These are phyloP conservation scores for Trichophyton verrucosum DNA, from an alignment of 2,329 filamentous ascomycete genomes.

Conservation along the genomic window DNA sequence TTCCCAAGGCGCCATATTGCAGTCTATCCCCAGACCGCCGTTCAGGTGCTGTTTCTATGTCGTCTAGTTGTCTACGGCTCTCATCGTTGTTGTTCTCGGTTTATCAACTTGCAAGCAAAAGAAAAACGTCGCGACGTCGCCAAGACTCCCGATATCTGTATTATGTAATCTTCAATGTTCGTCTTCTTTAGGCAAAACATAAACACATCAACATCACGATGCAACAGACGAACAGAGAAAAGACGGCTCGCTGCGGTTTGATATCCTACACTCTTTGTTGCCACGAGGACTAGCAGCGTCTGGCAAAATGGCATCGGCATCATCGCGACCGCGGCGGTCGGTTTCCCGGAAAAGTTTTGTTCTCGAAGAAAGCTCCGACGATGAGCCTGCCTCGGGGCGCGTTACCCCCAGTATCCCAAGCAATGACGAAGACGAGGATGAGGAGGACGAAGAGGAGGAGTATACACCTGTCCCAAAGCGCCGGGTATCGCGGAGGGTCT, in stretches of 20 bases:
- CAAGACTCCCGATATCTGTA: background rate
- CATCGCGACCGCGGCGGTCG: constrained; percentile 43
- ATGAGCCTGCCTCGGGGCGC: constrained; percentile 39
- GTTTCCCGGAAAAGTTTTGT: constrained; percentile 58
- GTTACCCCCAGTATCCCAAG: constrained; percentile 31
- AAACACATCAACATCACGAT: constrained; percentile 9
- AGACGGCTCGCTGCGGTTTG: background rate
- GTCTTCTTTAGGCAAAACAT: constrained; percentile 13
- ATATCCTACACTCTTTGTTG: background rate
- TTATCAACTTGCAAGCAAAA: background rate
- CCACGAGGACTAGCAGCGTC: background rate
- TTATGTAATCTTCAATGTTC: constrained; percentile 6
- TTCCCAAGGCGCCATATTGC: constrained; percentile 38
- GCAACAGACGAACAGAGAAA: background rate
- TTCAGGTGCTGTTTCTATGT: no score
- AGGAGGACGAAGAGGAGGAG: constrained; percentile 59
- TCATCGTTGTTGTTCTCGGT: background rate
- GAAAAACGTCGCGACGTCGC: constrained; percentile 4
- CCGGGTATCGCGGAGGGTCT: constrained; percentile 44
- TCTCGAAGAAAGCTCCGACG: constrained; percentile 65
- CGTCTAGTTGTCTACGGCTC: background rate
- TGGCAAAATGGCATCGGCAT: constrained; percentile 27
- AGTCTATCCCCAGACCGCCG: background rate
- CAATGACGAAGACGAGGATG: constrained; percentile 50
- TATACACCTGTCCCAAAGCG: constrained; percentile 61